Evolutionary conservation across 306 rosid genomes (phyloP).

Genomic region (Quercus berberidifolia): DNA sequence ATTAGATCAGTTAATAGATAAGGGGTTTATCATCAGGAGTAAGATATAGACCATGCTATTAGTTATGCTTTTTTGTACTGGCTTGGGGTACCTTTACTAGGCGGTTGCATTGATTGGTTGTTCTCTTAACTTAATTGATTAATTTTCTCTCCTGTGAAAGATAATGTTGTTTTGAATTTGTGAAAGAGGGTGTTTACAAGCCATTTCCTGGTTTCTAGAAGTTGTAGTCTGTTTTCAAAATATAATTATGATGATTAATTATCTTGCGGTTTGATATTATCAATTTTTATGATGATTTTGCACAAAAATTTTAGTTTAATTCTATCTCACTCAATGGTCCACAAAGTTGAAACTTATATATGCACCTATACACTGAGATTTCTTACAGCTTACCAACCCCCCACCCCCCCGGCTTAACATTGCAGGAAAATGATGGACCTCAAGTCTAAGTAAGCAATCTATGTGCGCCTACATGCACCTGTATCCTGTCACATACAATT

Average conservation of each 20-base stretch:
- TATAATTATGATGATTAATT: not conserved
- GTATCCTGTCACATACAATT: constrained; percentile 61
- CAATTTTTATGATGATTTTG: not conserved
- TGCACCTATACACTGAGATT: not conserved
- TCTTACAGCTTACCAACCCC: constrained; percentile 3
- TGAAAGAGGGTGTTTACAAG: not conserved
- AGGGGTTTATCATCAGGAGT: not conserved
- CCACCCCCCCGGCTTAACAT: not conserved
- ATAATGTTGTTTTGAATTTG: not conserved
- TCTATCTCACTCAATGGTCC: not conserved
- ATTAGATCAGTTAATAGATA: not conserved
- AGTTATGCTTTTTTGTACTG: not conserved
- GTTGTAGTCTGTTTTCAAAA: not conserved
- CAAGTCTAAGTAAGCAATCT: constrained; percentile 76
- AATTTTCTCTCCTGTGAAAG: not conserved
- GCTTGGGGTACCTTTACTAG: not conserved
- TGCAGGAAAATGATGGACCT: constrained; percentile 76
- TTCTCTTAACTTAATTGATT: constrained; percentile 3
- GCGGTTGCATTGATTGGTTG: not conserved
- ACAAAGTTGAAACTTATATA: not conserved
- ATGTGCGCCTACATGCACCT: constrained; percentile 61
- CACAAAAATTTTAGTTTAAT: not conserved
- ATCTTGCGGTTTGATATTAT: not conserved
- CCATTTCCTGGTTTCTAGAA: constrained; percentile 8
- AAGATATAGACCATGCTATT: not conserved